These are phyloP conservation scores for Stereum hirsutum DNA, from an alignment of 1,284 basidiomycete genomes.

Conservation along the genomic window DNA sequence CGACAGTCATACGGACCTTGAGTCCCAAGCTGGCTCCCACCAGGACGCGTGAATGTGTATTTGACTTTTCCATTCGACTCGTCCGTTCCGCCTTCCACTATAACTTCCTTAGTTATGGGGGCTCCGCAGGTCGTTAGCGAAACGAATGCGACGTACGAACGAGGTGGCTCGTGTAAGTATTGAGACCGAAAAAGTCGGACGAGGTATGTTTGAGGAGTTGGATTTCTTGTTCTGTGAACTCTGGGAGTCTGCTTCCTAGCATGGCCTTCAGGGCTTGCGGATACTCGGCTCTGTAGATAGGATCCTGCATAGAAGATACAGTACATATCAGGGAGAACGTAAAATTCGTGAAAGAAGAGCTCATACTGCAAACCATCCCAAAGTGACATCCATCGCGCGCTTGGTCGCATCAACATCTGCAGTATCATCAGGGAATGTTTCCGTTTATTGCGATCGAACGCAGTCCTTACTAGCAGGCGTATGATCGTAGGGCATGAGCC, in stretches of 20 bases:
- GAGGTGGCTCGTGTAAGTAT: slow-evolving; percentile 43
- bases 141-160: slow-evolving; percentile 23
- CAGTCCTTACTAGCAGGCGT: slow-evolving; percentile 30
- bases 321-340: slow-evolving; percentile 2
- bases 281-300: slow-evolving; percentile 42
- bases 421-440: neutral
- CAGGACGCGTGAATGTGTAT: slow-evolving; percentile 28
- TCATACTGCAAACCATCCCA: slow-evolving; percentile 22
- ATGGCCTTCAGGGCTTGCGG: slow-evolving; percentile 32
- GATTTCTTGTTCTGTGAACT: slow-evolving; percentile 38
- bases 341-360: neutral
- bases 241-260: slow-evolving; percentile 37
- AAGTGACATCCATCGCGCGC: slow-evolving; percentile 30
- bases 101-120: neutral
- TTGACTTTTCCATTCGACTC: slow-evolving; percentile 35
- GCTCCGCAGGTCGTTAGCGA: slow-evolving; percentile 11
- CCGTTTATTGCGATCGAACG: neutral
- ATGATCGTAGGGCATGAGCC: slow-evolving; percentile 40
- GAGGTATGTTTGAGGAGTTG: slow-evolving; percentile 33
- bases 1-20: slow-evolving; percentile 16
- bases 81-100: slow-evolving; percentile 27
- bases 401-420: slow-evolving; percentile 33
- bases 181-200: slow-evolving; percentile 35
- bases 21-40: slow-evolving; percentile 35
- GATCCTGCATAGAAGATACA: slow-evolving; percentile 33